Percentiles rank a stretch among this genome's conserved stretches.
Conservation (phyloP, 306 rosid genomes). For the Vigna angularis region DNA sequence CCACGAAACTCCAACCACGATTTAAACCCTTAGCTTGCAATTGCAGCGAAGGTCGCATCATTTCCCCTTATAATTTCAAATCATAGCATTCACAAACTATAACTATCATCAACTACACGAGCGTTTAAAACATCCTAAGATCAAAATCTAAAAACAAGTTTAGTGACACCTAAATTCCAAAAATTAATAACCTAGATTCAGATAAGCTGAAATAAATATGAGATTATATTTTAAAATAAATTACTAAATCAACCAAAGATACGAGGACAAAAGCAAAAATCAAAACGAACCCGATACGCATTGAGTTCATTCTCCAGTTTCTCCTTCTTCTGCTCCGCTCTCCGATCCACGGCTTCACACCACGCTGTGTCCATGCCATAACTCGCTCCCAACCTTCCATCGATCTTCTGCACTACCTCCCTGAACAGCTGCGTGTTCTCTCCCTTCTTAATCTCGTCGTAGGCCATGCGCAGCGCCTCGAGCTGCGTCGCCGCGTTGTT, state of each 20-base stretch:
- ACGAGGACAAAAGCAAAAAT: neutral
- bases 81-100: neutral
- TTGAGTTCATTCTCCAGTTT: conserved; percentile 96
- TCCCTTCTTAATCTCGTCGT: conserved; percentile 97
- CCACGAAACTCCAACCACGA: neutral
- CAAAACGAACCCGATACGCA: conserved; percentile 69
- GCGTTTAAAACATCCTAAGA: neutral
- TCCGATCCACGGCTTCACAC: conserved; percentile 78
- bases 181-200: neutral
- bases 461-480: conserved; percentile 96
- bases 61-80: neutral
- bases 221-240: neutral
- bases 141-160: neutral
- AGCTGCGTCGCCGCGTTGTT: conserved; percentile 67
- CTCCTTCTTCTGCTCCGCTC: conserved; percentile 92
- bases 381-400: conserved; percentile 68
- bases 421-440: conserved; percentile 86
- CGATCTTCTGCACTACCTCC: conserved; percentile 82
- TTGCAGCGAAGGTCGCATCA: neutral
- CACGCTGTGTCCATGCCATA: conserved; percentile 71
- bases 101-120: neutral
- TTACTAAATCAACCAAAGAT: neutral
- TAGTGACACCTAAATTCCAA: neutral
- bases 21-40: neutral
- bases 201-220: neutral